Evolutionary conservation across 495 filamentous ascomycete species (phyloP), one percentile per base, ranked within the genome.

Genomic region (Neohortaea acidophila): DNA sequence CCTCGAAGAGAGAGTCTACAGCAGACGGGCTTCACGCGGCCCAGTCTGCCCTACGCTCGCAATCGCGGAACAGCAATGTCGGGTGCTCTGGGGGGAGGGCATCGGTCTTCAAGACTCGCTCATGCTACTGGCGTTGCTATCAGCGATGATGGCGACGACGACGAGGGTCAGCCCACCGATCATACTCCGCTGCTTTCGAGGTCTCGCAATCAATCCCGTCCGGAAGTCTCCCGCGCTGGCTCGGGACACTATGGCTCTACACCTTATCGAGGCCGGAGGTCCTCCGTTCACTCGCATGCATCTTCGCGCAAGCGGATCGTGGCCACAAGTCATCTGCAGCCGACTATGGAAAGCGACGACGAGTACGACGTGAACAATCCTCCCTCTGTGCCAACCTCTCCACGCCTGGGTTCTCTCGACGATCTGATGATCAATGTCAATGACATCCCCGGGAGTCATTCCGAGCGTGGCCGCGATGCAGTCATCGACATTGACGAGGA

Each of bases 321-420:
- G 21, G 46, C 45, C n/a, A 33, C 36, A 1, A 25, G 41, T 31
- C 34, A 20, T 22, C 41, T 31, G 12, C 11, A 13, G 10, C 4
- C 11, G 21, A 24, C 19, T n/a, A 5, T 54, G 51, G 20, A 48
- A 31, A 39, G 60, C 45, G 58, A 61, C n/a, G n/a, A n/a, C 26
- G 60, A 68, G 22, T 85, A 84, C 56, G 78, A 93, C 69, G 71
- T 96, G 42, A 97, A 97, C 51, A 92, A 94, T 50, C 89, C 89
- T n/a, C 89, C 89, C 1, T 96, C 89, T 0, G 73, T 93, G 14
- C 89, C 89, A 0, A 74, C 71, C 4, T 79, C 81, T 14, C 89
- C 89, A 0, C 61, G 62, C 33, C 21, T 73, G 42, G 68, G 71
- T 33, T 53, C 69, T 34, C 70, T 81, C 65, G 79, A 82, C 32